Evolutionary conservation across 192 early-diverging fungal species (phyloP), one percentile per base, ranked within the genome.

Genomic region (Gaertneriomyces sp.): DNA sequence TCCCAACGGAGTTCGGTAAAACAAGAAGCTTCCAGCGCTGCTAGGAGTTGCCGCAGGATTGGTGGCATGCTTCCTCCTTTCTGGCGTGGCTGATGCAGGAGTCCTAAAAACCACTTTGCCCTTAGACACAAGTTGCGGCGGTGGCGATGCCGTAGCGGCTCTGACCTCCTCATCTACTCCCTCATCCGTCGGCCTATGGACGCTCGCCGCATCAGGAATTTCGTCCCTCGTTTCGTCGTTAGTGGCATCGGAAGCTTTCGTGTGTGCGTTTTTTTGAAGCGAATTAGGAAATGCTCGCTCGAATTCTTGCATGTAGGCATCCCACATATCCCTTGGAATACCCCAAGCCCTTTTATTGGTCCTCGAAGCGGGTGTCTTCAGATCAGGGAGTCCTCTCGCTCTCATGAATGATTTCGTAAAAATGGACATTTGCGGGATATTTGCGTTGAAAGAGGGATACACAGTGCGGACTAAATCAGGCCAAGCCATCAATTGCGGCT

Each of bases 401-500:
- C 42, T 14, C 19, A 65, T 10, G 5, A 65, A 65, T 8, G 45
- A 12, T 39, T 65, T 65, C 7, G 63, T 51, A 47, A 65, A 65
- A 1, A 17, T 16, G 16, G 43, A 47, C 50, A 65, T 52, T 16
- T 65, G 63, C 9, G 63, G 33, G 53, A 53, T 16, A 40, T 65
- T 65, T 50, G 46, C 49, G 63, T 51, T 58, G 63, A 65, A 65
- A 1, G 25, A 33, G 11, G 63, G 63, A 43, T 58, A 65, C 14
- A 50, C 53, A 14, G 50, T 65, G 9, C 63, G 63, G 39, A 65
- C 63, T 7, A 65, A 33, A 33, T 65, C 63, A 9, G 63, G 56
- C 63, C 63, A 65, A 7, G 63, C 63, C 63, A 65, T 49, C 63
- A 57, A 19, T 33, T 65, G 39, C 54, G 54, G 25, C 11, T 56